These are phyloP conservation scores for Wickerhamomyces sp. DNA, from an alignment of 1,139 yeast species.

Conservation along the genomic window DNA sequence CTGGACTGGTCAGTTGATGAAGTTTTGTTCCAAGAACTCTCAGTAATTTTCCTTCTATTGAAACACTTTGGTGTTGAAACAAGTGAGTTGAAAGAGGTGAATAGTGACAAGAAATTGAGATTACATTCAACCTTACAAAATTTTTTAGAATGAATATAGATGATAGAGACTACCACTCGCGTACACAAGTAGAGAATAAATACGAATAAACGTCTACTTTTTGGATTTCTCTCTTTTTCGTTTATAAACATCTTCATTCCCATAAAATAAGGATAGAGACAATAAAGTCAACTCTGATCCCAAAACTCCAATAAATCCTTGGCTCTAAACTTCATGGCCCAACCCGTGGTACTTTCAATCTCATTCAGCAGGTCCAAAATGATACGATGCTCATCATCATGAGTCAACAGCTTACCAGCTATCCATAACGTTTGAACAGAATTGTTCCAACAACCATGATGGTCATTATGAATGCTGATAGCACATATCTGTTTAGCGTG, in stretches of 20 bases:
- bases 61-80: conserved; percentile 1
- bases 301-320: conserved; percentile 32
- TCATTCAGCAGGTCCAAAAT: conserved; percentile 28
- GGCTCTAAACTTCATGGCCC: conserved; percentile 35
- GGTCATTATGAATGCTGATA: conserved; percentile 33
- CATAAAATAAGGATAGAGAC: too few species aligned
- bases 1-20: conserved; percentile 33
- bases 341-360: conserved; percentile 35
- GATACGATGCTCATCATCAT: conserved; percentile 33
- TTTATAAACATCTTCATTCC: too few species aligned
- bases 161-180: too few species aligned
- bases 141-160: neutral
- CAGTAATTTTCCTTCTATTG: conserved; percentile 4
- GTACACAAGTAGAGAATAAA: too few species aligned
- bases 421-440: conserved; percentile 37
- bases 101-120: too few species aligned
- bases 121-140: too few species aligned
- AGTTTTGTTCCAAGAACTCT: conserved; percentile 14
- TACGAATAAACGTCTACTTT: too few species aligned
- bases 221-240: too few species aligned
- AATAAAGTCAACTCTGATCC: conserved; percentile 20
- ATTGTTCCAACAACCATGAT: conserved; percentile 37
- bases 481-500: conserved; percentile 38
- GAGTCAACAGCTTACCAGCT: conserved; percentile 36
- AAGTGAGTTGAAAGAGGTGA: neutral